phyloP scores from a whole-genome alignment of 306 rosid genomes.

The Neltuma alba region DNA sequence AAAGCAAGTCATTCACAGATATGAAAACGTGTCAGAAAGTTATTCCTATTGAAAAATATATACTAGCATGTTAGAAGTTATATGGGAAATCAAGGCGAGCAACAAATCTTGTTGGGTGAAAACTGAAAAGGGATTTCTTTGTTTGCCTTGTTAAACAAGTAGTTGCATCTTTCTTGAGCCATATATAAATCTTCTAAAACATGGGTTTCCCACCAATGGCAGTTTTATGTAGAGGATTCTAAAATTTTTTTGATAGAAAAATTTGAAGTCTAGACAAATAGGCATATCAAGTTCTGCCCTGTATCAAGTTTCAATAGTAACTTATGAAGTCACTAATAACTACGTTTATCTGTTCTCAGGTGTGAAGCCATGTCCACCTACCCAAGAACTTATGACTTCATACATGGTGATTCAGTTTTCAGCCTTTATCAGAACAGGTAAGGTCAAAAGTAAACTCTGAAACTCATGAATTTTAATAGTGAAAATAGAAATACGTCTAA shows the following conservation, averaged over 20 bases:
- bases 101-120: too few relatives aligned
- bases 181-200: background rate
- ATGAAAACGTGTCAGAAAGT: too few relatives aligned
- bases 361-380: constrained; percentile 99
- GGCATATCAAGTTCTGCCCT: constrained; percentile 14
- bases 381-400: constrained; percentile 91
- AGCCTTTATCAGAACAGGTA: constrained; percentile 63
- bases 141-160: too few relatives aligned
- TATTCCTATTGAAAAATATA: too few relatives aligned
- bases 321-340: constrained; percentile 24
- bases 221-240: background rate
- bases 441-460: constrained; percentile 20
- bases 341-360: constrained; percentile 50
- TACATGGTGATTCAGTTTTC: constrained; percentile 70
- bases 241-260: background rate
- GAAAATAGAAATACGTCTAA: constrained; percentile 1
- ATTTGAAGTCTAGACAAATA: background rate
- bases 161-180: background rate
- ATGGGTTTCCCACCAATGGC: background rate
- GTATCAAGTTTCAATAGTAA: constrained; percentile 9
- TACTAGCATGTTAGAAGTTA: too few relatives aligned
- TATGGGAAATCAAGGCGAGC: too few relatives aligned
- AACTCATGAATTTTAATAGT: background rate
- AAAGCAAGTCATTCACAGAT: too few relatives aligned
- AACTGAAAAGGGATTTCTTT: too few relatives aligned